Evolutionary conservation across 352 stramenopile species (phyloP).

Genomic region (Blastocystis sp.): DNA sequence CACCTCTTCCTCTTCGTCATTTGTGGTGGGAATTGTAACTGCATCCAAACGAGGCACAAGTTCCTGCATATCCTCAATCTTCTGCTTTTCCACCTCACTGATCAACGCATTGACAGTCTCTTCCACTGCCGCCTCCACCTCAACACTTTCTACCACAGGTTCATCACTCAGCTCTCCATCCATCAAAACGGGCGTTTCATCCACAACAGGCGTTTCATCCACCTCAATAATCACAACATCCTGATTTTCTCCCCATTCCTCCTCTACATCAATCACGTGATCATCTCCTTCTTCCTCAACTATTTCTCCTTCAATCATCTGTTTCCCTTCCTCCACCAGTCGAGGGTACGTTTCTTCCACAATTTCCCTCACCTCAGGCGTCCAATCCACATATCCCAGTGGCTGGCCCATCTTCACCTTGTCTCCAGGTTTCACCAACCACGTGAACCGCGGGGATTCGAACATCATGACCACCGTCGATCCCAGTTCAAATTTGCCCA

Average conservation of each 20-base stretch:
- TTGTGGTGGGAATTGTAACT: neutral
- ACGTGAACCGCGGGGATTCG: conserved; percentile 18
- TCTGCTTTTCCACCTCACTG: neutral
- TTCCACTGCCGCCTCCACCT: neutral
- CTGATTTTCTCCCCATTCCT: neutral
- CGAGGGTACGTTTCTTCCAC: neutral
- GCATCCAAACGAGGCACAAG: neutral
- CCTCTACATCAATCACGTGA: neutral
- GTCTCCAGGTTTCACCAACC: conserved; percentile 22
- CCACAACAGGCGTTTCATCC: neutral
- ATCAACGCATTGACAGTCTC: neutral
- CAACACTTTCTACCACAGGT: neutral
- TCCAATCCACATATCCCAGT: conserved; percentile 69
- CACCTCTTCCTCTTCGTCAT: neutral
- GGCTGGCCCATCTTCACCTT: conserved; percentile 58
- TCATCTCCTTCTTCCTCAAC: neutral
- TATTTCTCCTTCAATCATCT: conserved; percentile 65
- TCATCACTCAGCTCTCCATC: no score
- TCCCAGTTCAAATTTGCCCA: conserved; percentile 17
- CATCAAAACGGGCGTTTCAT: no score
- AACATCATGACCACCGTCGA: conserved; percentile 57
- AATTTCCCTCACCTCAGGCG: neutral
- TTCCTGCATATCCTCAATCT: neutral
- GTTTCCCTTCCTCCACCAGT: neutral
- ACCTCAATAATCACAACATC: neutral